Evolutionary conservation across 2,329 filamentous ascomycete species (phyloP).

Genomic region (Sordariomycetes sp.): DNA sequence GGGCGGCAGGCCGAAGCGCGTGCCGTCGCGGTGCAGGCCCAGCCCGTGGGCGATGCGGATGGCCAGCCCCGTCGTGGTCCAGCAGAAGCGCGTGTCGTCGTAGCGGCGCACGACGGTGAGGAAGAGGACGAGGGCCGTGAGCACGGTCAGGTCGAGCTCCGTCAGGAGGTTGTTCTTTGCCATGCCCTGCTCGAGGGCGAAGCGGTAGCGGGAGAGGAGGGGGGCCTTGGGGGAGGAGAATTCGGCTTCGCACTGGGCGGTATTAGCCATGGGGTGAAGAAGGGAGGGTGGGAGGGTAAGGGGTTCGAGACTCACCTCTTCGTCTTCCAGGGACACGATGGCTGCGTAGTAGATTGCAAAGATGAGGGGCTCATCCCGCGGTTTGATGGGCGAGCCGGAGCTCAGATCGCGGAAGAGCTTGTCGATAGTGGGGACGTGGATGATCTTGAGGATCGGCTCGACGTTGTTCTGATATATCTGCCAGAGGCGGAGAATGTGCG

Average conservation of each 20-base stretch:
- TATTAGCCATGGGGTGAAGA: not conserved
- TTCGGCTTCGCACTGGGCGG: slow-evolving; percentile 18
- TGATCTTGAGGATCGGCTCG: slow-evolving; percentile 59
- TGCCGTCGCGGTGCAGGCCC: slow-evolving; percentile 48
- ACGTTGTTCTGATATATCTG: slow-evolving; percentile 63
- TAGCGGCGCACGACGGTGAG: slow-evolving; percentile 34
- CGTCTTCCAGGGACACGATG: slow-evolving; percentile 47
- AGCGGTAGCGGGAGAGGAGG: slow-evolving; percentile 35
- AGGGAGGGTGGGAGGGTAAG: not conserved
- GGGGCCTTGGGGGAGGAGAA: slow-evolving; percentile 32
- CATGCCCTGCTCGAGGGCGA: slow-evolving; percentile 45
- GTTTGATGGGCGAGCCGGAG: slow-evolving; percentile 44
- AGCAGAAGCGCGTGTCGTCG: slow-evolving; percentile 43
- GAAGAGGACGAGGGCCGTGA: slow-evolving; percentile 50
- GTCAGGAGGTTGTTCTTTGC: slow-evolving; percentile 47
- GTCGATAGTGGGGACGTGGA: slow-evolving; percentile 59
- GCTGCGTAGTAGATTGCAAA: slow-evolving; percentile 52
- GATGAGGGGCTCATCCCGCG: slow-evolving; percentile 49
- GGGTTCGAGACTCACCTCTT: slow-evolving; percentile 34
- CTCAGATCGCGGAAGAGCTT: slow-evolving; percentile 50
- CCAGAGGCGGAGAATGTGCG: slow-evolving; percentile 59
- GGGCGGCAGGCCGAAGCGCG: slow-evolving; percentile 37
- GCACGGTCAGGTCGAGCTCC: slow-evolving; percentile 41
- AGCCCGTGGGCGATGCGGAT: slow-evolving; percentile 50
- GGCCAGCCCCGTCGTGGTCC: slow-evolving; percentile 47